phyloP scores from a whole-genome alignment of 352 stramenopile genomes.

The Phytophthora crassamura region DNA sequence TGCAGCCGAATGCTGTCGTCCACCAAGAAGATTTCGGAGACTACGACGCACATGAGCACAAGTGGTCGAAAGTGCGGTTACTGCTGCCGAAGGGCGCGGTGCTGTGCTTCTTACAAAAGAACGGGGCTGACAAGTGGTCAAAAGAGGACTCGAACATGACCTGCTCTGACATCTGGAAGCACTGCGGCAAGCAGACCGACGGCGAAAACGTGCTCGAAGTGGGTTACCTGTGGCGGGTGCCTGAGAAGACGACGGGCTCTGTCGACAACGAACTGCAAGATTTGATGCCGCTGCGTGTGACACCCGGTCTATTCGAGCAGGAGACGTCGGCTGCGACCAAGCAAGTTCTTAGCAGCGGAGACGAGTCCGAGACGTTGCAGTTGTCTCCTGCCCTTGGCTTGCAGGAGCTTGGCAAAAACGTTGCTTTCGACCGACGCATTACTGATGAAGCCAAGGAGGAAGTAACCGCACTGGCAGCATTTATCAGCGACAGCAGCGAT shows the following conservation, averaged over 20 bases:
- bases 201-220: conserved; percentile 79
- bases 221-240: conserved; percentile 60
- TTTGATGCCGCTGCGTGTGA: conserved; percentile 29
- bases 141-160: conserved; percentile 52
- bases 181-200: conserved; percentile 61
- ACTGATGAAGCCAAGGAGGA: conserved; percentile 28
- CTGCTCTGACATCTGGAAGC: conserved; percentile 80
- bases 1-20: conserved; percentile 79
- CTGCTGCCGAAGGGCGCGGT: conserved; percentile 35
- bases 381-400: conserved; percentile 37
- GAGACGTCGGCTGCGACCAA: conserved; percentile 23
- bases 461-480: conserved; percentile 18
- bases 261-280: conserved; percentile 15
- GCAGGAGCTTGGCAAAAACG: conserved; percentile 49
- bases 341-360: conserved; percentile 24
- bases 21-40: conserved; percentile 81
- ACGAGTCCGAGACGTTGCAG: conserved; percentile 30
- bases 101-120: conserved; percentile 67
- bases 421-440: conserved; percentile 52
- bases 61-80: conserved; percentile 64
- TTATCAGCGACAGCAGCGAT: conserved; percentile 31
- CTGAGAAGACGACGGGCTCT: conserved; percentile 3
- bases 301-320: conserved; percentile 33
- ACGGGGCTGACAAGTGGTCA: conserved; percentile 52
- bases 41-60: conserved; percentile 80